Conservation (phyloP, 441 rosid species). For the Macaranga tanarius region DNA sequence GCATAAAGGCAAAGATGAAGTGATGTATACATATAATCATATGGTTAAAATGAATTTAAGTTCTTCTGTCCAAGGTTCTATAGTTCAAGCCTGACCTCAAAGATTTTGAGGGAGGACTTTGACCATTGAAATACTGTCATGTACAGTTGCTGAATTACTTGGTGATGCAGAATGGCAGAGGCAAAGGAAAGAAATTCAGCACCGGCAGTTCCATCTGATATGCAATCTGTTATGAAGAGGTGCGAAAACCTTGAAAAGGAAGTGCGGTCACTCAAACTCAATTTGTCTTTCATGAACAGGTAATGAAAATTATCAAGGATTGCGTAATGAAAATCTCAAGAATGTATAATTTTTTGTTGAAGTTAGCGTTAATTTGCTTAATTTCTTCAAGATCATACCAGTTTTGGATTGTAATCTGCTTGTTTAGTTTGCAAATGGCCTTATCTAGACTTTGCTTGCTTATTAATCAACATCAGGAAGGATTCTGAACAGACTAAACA, state of each 20-base stretch:
- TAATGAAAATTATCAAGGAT: constrained; percentile 1
- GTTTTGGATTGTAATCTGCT: background rate
- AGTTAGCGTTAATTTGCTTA: too few species aligned
- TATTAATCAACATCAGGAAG: constrained; percentile 44
- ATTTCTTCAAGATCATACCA: background rate
- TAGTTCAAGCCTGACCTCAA: too few species aligned
- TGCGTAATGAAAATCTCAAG: too few species aligned
- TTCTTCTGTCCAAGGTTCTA: background rate
- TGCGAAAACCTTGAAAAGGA: constrained; percentile 77
- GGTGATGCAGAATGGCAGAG: constrained; percentile 66
- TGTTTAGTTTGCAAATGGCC: too few species aligned
- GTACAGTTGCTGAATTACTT: background rate
- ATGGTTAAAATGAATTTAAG: background rate
- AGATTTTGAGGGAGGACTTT: too few species aligned
- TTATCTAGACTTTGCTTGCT: background rate
- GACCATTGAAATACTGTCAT: too few species aligned
- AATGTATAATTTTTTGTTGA: too few species aligned
- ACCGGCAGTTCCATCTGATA: constrained; percentile 52
- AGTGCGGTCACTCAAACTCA: constrained; percentile 72
- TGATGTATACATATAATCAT: background rate
- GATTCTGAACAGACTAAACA: constrained; percentile 78
- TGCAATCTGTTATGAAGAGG: constrained; percentile 58
- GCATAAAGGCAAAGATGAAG: background rate
- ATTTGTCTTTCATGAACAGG: constrained; percentile 78
- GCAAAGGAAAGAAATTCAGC: constrained; percentile 63